phyloP scores from a whole-genome alignment of 148 eudicot genomes.

The Cornus suecica region DNA sequence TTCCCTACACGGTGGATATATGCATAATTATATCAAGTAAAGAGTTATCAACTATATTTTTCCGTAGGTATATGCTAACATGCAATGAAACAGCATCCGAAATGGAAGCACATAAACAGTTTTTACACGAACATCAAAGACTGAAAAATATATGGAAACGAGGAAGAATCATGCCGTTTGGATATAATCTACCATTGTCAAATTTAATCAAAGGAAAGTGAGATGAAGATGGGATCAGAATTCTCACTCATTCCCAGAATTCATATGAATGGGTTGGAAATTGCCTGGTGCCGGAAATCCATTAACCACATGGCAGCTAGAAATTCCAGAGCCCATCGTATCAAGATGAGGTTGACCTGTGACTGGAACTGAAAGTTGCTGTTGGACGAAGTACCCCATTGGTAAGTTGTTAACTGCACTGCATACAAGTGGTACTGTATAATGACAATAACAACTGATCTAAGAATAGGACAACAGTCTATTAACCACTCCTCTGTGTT shows the following conservation, averaged over 20 bases:
- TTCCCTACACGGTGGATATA: too few species aligned
- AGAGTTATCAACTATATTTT: too few species aligned
- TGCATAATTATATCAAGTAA: too few species aligned
- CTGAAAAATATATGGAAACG: neutral
- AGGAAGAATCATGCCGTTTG: neutral
- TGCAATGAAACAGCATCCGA: neutral
- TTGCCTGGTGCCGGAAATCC: conserved; percentile 92
- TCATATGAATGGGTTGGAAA: conserved; percentile 82
- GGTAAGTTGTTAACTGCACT: conserved; percentile 93
- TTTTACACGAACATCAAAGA: too few species aligned
- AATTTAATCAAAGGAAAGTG: conserved; percentile 11
- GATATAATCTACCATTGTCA: neutral
- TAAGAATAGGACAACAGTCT: neutral
- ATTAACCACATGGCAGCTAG: conserved; percentile 86
- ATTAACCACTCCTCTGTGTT: neutral
- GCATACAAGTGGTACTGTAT: conserved; percentile 33
- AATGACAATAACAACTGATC: conserved; percentile 13
- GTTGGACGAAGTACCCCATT: conserved; percentile 97
- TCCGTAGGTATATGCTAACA: neutral
- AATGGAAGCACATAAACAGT: neutral
- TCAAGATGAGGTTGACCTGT: conserved; percentile 91
- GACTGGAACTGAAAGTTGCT: conserved; percentile 66
- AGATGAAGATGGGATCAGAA: neutral
- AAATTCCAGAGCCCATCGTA: conserved; percentile 68
- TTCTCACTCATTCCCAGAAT: conserved; percentile 88